Evolutionary conservation across 1,139 yeast species (phyloP), one percentile per base, ranked within the genome.

Genomic region (Pichia sp.): DNA sequence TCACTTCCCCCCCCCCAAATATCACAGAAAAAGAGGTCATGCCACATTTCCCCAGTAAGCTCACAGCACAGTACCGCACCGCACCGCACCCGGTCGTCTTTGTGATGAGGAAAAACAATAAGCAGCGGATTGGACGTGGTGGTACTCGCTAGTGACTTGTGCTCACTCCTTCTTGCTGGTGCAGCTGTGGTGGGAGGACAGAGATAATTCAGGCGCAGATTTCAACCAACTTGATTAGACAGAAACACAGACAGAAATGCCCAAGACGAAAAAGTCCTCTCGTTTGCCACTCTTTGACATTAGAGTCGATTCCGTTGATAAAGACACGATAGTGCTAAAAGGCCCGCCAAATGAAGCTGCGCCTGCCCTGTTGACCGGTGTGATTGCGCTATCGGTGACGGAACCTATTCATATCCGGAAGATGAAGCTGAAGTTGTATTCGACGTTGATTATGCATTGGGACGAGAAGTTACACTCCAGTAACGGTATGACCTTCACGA

Each of bases 271-370:
- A 40, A 59, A 56, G 39, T 35, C 36, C 1, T 34, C 48, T 3
- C 62, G 58, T 41, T 59, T 81, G 1, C 67, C 82, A 2, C 64
- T 79, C 37, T 77, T 80, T 56, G 85, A 79, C 48, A 77, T 82
- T 51, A 66, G 88, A 45, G 64, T 82, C 40, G 73, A 76, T 44
- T 78, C 85, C 40, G 66, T 75, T 11, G 94, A 85, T 41, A 83
- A 81, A 52, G 95, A 88, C 58, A 94, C 88, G 6, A 66, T 92
- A 26, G 77, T 92, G 4, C 64, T 92, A 36, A 82, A 90, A 55
- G 98, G 98, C 1, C 57, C 78, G 2, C 77, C 84, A 3, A 73
- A 75, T 40, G 92, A 82, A 46, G 95, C 97, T 0, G 74, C 87
- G 0, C 82, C 95, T 2, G 85, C 79, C 1, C 65, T 84, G 11